A percentile compares a stretch with the other conserved stretches of the same genome.
phyloP scores from a whole-genome alignment of 345 rosid species.

The Conringia planisiliqua region DNA sequence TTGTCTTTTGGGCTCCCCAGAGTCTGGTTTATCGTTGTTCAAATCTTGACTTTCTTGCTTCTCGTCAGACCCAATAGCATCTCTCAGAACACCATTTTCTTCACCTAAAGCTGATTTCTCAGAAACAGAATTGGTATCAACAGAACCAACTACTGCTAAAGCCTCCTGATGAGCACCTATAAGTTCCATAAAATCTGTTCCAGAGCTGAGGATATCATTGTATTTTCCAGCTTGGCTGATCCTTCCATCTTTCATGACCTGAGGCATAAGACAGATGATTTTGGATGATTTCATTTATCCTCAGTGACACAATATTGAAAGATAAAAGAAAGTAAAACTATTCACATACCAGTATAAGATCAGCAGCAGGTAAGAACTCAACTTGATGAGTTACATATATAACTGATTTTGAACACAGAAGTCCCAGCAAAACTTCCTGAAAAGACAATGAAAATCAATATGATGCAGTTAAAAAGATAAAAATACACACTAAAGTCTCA shows the following conservation, averaged over 20 bases:
- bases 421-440: slow-evolving; percentile 65
- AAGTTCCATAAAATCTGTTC: slow-evolving; percentile 75
- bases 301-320: not conserved
- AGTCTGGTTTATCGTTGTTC: slow-evolving; percentile 39
- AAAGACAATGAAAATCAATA: slow-evolving; percentile 3
- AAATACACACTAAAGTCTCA: not conserved
- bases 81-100: slow-evolving; percentile 22
- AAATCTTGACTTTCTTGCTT: slow-evolving; percentile 33
- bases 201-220: slow-evolving; percentile 55
- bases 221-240: slow-evolving; percentile 75
- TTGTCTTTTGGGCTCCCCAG: slow-evolving; percentile 46
- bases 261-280: not conserved
- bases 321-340: not conserved
- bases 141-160: slow-evolving; percentile 48
- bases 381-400: slow-evolving; percentile 85
- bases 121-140: slow-evolving; percentile 35
- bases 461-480: not conserved
- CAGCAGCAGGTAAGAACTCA: slow-evolving; percentile 75
- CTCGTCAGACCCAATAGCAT: slow-evolving; percentile 10
- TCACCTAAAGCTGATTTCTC: slow-evolving; percentile 22
- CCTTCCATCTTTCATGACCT: slow-evolving; percentile 85
- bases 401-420: slow-evolving; percentile 52
- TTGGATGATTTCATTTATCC: not conserved
- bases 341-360: slow-evolving; percentile 63
- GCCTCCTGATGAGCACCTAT: slow-evolving; percentile 71